Evolutionary conservation across 2,329 filamentous ascomycete genomes (phyloP).

Genomic region (Aureobasidium subglaciale): DNA sequence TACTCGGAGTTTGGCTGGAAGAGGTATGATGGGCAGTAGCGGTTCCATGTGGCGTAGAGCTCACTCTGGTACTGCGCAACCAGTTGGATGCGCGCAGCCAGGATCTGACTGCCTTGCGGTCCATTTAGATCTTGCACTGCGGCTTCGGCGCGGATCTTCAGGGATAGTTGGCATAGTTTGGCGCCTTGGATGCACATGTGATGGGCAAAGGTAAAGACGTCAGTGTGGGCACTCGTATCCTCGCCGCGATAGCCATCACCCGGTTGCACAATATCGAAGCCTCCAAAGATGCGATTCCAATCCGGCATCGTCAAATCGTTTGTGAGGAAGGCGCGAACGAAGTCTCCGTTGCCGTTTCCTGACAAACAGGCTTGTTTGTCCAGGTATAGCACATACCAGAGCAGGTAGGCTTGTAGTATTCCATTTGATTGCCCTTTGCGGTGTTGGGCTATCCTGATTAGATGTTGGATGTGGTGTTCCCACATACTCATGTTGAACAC

Average conservation of each 20-base stretch:
- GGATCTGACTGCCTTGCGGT: background rate
- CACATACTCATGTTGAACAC: slow-evolving; percentile 41
- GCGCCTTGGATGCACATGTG: slow-evolving; percentile 40
- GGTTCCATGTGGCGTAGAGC: slow-evolving; percentile 24
- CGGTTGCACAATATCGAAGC: background rate
- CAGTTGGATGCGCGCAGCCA: slow-evolving; percentile 21
- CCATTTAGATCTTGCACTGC: background rate
- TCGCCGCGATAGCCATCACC: background rate
- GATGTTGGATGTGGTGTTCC: slow-evolving; percentile 47
- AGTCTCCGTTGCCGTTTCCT: slow-evolving; percentile 11
- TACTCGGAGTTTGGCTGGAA: slow-evolving; percentile 18
- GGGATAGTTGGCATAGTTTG: slow-evolving; percentile 38
- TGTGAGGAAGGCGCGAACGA: background rate
- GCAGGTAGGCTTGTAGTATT: slow-evolving; percentile 44
- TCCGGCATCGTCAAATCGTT: slow-evolving; percentile 15
- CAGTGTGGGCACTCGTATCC: slow-evolving; percentile 21
- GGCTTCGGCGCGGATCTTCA: slow-evolving; percentile 34
- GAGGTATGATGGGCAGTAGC: slow-evolving; percentile 24
- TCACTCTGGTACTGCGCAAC: slow-evolving; percentile 25
- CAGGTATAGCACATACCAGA: slow-evolving; percentile 49
- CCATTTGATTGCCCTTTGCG: slow-evolving; percentile 29
- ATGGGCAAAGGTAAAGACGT: slow-evolving; percentile 39
- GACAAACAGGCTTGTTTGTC: slow-evolving; percentile 49
- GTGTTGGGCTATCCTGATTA: slow-evolving; percentile 44
- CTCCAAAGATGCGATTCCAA: background rate